Percentiles rank a stretch among this genome's conserved stretches.
phyloP scores from a whole-genome alignment of 2,329 filamentous ascomycete genomes.

The Microsporum canis region DNA sequence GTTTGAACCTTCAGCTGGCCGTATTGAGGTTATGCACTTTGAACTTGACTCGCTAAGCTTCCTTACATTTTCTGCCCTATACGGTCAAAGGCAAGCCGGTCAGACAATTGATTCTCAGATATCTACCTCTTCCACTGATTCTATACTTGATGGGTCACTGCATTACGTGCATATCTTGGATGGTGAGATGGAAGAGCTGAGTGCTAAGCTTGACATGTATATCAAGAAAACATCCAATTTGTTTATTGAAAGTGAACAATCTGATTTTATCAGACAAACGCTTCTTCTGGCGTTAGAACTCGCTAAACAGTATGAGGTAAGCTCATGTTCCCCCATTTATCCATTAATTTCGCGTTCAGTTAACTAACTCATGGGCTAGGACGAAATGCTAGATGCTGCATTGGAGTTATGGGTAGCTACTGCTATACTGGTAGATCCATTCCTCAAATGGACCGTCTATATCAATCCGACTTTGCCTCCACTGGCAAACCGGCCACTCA shows the following conservation, averaged over 20 bases:
- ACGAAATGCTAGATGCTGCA: constrained; percentile 39
- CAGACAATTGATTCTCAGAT: constrained; percentile 32
- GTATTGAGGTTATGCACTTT: constrained; percentile 48
- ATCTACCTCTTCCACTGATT: constrained; percentile 25
- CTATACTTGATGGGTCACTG: constrained; percentile 21
- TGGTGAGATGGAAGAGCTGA: constrained; percentile 39
- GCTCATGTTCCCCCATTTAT: background rate
- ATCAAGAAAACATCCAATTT: constrained; percentile 39
- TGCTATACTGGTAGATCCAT: constrained; percentile 41
- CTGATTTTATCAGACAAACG: constrained; percentile 42
- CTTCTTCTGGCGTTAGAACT: constrained; percentile 32
- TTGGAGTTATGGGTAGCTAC: constrained; percentile 49
- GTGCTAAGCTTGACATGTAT: constrained; percentile 43
- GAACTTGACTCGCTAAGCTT: constrained; percentile 37
- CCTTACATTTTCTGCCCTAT: constrained; percentile 37
- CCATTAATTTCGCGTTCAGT: background rate
- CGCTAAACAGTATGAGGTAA: constrained; percentile 29
- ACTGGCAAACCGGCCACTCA: constrained; percentile 27
- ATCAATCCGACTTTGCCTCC: constrained; percentile 35
- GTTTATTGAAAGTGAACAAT: constrained; percentile 41
- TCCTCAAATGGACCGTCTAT: constrained; percentile 40
- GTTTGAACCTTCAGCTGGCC: constrained; percentile 39
- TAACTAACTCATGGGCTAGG: constrained; percentile 19
- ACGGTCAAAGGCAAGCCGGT: constrained; percentile 28
- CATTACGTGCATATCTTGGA: constrained; percentile 41